Evolutionary conservation across 1,284 basidiomycete species (phyloP).

Genomic region (Marasmius sp.): DNA sequence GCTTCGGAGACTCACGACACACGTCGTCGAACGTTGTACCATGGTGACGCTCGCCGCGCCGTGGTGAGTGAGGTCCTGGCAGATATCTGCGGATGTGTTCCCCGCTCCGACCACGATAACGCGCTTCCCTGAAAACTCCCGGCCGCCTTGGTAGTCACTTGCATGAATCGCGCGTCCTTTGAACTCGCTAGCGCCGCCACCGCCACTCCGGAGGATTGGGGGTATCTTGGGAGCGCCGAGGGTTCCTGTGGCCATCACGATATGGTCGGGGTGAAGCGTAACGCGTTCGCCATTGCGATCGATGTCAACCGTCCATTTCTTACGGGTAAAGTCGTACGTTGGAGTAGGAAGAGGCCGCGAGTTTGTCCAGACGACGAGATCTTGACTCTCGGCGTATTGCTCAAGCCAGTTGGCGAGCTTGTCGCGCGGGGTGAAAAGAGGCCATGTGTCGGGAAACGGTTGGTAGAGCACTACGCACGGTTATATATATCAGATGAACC

Average conservation of each 20-base stretch:
- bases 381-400: conserved; percentile 34
- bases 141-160: conserved; percentile 26
- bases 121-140: conserved; percentile 28
- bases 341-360: conserved; percentile 26
- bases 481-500: conserved; percentile 2
- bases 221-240: conserved; percentile 34
- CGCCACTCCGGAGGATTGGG: conserved; percentile 13
- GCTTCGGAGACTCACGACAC: conserved; percentile 32
- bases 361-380: conserved; percentile 36
- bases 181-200: conserved; percentile 27
- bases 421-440: conserved; percentile 34
- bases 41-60: conserved; percentile 34
- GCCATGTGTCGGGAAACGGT: conserved; percentile 37
- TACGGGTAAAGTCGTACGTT: conserved; percentile 25
- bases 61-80: conserved; percentile 32
- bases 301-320: conserved; percentile 33
- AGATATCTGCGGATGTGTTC: conserved; percentile 38
- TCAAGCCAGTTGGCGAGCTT: conserved; percentile 41
- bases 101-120: conserved; percentile 42
- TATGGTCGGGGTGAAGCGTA: conserved; percentile 33
- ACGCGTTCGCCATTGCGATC: conserved; percentile 24
- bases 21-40: conserved; percentile 39
- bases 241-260: conserved; percentile 36
- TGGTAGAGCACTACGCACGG: conserved; percentile 37
- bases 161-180: conserved; percentile 31